A percentile compares a stretch with the other conserved stretches of the same genome.
phyloP scores from a whole-genome alignment of 306 rosid genomes.

The Erythrophleum fordii region DNA sequence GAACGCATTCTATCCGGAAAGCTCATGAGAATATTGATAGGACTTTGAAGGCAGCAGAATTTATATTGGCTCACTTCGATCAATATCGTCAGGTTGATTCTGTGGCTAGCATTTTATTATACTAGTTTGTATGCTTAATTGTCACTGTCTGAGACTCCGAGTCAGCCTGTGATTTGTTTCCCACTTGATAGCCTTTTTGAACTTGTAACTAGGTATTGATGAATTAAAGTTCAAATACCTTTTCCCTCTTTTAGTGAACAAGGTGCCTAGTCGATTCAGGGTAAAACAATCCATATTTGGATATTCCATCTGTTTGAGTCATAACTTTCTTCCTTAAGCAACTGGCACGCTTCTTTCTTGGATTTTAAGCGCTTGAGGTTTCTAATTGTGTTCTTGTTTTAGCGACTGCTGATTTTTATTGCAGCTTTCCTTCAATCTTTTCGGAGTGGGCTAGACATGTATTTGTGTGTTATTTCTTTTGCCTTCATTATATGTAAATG shows the following conservation, averaged over 20 bases:
- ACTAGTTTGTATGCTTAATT: constrained; percentile 8
- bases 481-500: constrained; percentile 14
- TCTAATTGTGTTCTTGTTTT: neutral
- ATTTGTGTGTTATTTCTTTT: constrained; percentile 8
- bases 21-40: constrained; percentile 95
- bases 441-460: neutral
- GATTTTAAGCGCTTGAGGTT: no score
- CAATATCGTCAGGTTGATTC: constrained; percentile 82
- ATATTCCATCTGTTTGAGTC: neutral
- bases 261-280: neutral
- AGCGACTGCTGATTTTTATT: constrained; percentile 6
- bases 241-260: neutral
- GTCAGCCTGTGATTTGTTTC: constrained; percentile 33
- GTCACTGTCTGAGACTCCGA: constrained; percentile 27
- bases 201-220: constrained; percentile 21
- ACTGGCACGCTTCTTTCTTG: neutral
- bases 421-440: neutral
- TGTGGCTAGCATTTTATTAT: constrained; percentile 16
- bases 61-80: constrained; percentile 82
- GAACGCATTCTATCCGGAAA: constrained; percentile 91
- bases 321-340: neutral
- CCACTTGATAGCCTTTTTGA: neutral
- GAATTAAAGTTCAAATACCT: neutral
- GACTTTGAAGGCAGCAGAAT: constrained; percentile 92
- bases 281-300: neutral